Evolutionary conservation across 2,329 filamentous ascomycete genomes (phyloP), one percentile per base, ranked within the genome.

Genomic region (Fusarium agapanthi): DNA sequence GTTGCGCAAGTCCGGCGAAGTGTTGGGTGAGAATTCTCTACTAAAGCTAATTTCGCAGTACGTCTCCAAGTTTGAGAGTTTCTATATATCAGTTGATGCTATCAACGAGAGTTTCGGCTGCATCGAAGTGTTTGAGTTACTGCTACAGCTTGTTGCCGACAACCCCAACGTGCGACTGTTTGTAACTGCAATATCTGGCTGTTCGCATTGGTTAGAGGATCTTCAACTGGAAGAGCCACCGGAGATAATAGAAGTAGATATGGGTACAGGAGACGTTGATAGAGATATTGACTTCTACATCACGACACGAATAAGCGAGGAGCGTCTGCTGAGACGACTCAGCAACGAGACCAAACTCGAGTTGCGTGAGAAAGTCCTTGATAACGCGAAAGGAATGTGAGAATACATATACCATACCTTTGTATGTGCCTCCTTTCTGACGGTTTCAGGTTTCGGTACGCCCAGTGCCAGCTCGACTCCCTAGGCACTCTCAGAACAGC

Each of bases 61-160:
- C 12, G 2, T 51, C 3, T 32, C n/a, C 0, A 5, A 26, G 0
- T 51, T 51, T 3, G n/a, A 51, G 0, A 35, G 1, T 2, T 51
- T 51, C 3, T 35, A 15, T 12, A 20, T 51, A 4, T 51, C n/a
- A 20, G n/a, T 51, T 3, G 47, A 51, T 7, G 47, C 47, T 3
- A 51, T 51, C 0, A 51, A 51, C 12, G 47, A 51, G 30, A 51
- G 47, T 8, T 15, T 26, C 0, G 11, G 16, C 0, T 26, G 47
- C 7, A 15, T 51, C 0, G n/a, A 51, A 1, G 32, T 26, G 0
- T 51, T 51, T 35, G 47, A 51, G 32, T 6, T 15, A 1, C 32
- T 51, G 20, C 4, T 35, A 0, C 32, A 51, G 0, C 3, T 51
- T 7, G 7, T 35, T 20, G 0, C 6, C 2, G 13, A 35, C 0